A percentile compares a stretch with the other conserved stretches of the same genome.
Evolutionary conservation across 257 asterid species (phyloP).

Genomic region (Solanum boliviense): DNA sequence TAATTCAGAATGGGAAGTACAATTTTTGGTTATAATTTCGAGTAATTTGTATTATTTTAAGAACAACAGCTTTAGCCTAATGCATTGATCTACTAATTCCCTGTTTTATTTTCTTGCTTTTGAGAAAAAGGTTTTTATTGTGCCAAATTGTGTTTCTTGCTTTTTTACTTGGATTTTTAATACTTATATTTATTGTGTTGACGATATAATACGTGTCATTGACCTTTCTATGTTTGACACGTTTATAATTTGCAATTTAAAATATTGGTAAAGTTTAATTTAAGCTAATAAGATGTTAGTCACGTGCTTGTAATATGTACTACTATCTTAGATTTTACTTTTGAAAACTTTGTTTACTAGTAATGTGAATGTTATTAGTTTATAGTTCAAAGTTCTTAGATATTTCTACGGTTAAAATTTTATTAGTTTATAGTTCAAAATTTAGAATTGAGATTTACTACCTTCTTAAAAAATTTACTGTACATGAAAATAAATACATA

Average conservation of each 20-base stretch:
- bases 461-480: not conserved
- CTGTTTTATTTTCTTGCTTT: not conserved
- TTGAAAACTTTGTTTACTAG: not conserved
- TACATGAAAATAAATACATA: too few species aligned
- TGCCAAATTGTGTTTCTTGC: not conserved
- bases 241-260: not conserved
- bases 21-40: not conserved
- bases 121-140: not conserved
- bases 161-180: not conserved
- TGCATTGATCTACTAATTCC: not conserved
- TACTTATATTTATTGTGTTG: not conserved
- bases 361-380: too few species aligned
- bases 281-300: not conserved
- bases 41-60: not conserved
- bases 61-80: not conserved
- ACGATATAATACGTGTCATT: not conserved
- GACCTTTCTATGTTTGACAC: not conserved
- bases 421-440: too few species aligned
- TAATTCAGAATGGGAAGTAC: slow-evolving; percentile 29
- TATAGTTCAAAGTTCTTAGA: too few species aligned
- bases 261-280: not conserved
- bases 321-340: not conserved
- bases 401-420: too few species aligned
- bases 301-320: not conserved
- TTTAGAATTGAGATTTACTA: not conserved